A percentile compares a stretch with the other conserved stretches of the same genome.
Conservation (phyloP, 169 alveolate genomes). For the Plasmodium blacklocki region DNA sequence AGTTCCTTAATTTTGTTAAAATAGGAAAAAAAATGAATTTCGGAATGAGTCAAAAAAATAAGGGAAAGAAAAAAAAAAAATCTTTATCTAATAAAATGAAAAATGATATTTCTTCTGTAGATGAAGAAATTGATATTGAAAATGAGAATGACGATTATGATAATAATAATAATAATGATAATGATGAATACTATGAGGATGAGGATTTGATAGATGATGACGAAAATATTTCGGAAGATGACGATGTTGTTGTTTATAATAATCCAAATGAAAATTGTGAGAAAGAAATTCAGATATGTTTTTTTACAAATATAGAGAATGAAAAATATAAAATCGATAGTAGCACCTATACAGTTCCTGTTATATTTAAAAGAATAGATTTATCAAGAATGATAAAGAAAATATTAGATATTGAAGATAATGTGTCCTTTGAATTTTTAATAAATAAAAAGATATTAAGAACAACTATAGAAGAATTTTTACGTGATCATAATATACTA, state of each 20-base stretch:
- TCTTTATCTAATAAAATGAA: slow-evolving; percentile 11
- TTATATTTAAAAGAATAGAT: slow-evolving; percentile 63
- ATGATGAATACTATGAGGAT: neutral
- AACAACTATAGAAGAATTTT: slow-evolving; percentile 62
- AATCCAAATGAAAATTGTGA: neutral
- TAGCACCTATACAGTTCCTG: slow-evolving; percentile 57
- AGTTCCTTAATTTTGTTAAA: neutral
- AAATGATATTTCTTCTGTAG: slow-evolving; percentile 12
- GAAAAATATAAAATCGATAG: slow-evolving; percentile 60
- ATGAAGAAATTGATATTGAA: slow-evolving; percentile 25
- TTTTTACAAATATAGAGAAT: slow-evolving; percentile 27
- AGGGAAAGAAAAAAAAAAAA: slow-evolving; percentile 2
- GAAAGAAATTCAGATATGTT: slow-evolving; percentile 58
- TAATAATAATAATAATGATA: neutral
- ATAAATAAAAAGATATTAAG: slow-evolving; percentile 69
- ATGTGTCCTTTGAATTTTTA: slow-evolving; percentile 64
- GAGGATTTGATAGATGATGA: neutral
- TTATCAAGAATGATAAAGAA: slow-evolving; percentile 68
- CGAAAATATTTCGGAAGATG: slow-evolving; percentile 1
- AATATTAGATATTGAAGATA: slow-evolving; percentile 45
- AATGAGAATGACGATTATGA: neutral
- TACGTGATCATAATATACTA: slow-evolving; percentile 37
- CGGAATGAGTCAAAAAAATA: slow-evolving; percentile 11
- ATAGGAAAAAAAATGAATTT: neutral
- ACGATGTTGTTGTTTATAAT: neutral